These are phyloP conservation scores for Camellia lanceoleosa DNA, from an alignment of 148 eudicot species.

Conservation along the genomic window DNA sequence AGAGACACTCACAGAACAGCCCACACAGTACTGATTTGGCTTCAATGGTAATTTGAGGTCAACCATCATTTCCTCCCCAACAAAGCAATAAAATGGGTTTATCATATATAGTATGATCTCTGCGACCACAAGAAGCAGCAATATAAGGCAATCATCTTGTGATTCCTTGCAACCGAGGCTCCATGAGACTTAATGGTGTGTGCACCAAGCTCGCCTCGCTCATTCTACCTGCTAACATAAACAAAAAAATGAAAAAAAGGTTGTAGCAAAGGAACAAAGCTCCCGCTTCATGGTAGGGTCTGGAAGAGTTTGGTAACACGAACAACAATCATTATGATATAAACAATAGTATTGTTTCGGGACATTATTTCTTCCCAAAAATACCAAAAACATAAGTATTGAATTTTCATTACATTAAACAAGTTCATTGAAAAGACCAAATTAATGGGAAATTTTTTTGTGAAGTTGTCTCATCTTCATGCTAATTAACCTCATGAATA, in stretches of 20 bases:
- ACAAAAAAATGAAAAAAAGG: too few species aligned
- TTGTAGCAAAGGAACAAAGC: too few species aligned
- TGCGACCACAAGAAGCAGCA: constrained; percentile 45
- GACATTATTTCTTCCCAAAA: background rate
- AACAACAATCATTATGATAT: background rate
- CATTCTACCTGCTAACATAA: background rate
- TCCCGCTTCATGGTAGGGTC: too few species aligned
- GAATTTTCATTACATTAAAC: too few species aligned
- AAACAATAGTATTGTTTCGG: background rate
- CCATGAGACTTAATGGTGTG: constrained; percentile 62
- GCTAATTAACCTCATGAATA: background rate
- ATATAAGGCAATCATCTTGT: constrained; percentile 72
- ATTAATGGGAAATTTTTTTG: too few species aligned
- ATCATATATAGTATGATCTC: constrained; percentile 43
- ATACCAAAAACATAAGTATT: too few species aligned
- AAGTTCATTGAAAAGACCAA: too few species aligned
- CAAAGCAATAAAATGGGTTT: constrained; percentile 70
- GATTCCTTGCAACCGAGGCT: constrained; percentile 47
- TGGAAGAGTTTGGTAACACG: too few species aligned
- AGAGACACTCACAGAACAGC: constrained; percentile 55
- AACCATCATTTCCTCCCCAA: constrained; percentile 74
- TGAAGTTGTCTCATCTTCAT: background rate
- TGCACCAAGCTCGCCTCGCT: constrained; percentile 35
- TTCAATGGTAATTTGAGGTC: constrained; percentile 73
- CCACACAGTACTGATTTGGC: constrained; percentile 67